Conservation (phyloP, 225 moss, liverwort and hornwort genomes). For the Sphagnum contortum region DNA sequence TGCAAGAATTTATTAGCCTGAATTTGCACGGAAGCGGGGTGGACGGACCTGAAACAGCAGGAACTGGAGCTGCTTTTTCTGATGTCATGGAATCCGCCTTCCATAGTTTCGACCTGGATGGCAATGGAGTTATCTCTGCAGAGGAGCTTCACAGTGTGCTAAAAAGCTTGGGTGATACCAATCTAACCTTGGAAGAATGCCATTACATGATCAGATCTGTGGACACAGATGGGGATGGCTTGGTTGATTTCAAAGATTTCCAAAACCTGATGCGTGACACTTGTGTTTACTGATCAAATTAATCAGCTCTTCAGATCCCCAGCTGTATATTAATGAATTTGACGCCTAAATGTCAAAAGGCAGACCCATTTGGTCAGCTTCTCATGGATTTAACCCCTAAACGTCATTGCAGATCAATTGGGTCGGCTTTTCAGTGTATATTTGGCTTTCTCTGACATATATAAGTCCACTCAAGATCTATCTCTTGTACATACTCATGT, state of each 20-base stretch:
- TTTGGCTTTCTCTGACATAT: no score
- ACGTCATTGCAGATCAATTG: no score
- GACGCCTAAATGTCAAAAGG: no score
- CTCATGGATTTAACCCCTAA: no score
- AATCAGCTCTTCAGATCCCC: not conserved
- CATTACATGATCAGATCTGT: conserved; percentile 13
- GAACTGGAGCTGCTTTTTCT: no score
- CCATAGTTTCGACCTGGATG: conserved; percentile 19
- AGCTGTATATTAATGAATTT: not conserved
- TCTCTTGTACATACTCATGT: no score
- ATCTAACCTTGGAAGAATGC: conserved; percentile 17
- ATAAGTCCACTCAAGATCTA: no score
- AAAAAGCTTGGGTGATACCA: conserved; percentile 11
- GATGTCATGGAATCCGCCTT: conserved; percentile 17
- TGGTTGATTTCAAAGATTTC: conserved; percentile 21
- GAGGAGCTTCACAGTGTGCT: conserved; percentile 17
- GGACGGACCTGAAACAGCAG: no score
- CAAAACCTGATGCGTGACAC: conserved; percentile 15
- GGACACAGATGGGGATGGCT: conserved; percentile 18
- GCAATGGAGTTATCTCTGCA: conserved; percentile 18
- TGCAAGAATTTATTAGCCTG: conserved; percentile 10
- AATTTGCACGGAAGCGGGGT: not conserved
- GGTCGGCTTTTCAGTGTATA: no score
- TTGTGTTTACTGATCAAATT: not conserved
- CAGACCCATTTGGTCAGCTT: no score